Conservation (phyloP, 495 filamentous ascomycete genomes). For the Bathelium albidoporum region DNA sequence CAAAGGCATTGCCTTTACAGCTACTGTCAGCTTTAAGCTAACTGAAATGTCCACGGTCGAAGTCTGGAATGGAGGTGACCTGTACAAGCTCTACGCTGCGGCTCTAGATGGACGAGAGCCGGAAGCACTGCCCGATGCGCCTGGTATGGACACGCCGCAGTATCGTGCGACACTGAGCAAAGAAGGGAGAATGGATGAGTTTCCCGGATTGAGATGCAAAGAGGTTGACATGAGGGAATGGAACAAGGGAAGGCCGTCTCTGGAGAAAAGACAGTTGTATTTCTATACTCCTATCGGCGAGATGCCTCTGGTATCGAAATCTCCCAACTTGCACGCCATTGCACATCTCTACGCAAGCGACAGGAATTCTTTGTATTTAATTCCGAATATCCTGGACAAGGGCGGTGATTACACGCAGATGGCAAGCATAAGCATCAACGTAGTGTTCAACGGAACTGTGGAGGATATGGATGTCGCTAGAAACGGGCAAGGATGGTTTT, state of each 20-base stretch:
- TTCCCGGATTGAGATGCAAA: constrained; percentile 50
- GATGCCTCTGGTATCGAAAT: constrained; percentile 9
- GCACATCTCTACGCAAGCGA: constrained; percentile 60
- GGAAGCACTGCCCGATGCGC: constrained; percentile 31
- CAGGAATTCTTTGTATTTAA: constrained; percentile 56
- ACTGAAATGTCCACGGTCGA: constrained; percentile 31
- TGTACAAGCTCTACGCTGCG: constrained; percentile 30
- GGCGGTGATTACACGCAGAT: constrained; percentile 41
- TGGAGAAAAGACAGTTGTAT: constrained; percentile 49
- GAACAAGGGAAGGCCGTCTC: constrained; percentile 40
- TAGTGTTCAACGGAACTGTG: constrained; percentile 47
- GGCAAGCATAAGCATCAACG: constrained; percentile 50
- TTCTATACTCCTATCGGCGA: constrained; percentile 45
- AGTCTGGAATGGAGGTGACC: constrained; percentile 33
- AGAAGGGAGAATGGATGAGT: constrained; percentile 24
- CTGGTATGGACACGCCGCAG: constrained; percentile 40
- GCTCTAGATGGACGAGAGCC: constrained; percentile 34
- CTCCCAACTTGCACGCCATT: constrained; percentile 48
- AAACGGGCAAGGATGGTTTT: constrained; percentile 50
- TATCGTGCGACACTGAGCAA: constrained; percentile 21
- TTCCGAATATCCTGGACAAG: constrained; percentile 49
- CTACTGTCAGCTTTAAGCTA: constrained; percentile 53
- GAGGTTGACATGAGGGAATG: constrained; percentile 53
- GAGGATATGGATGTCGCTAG: constrained; percentile 30
- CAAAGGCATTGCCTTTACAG: constrained; percentile 48